Conservation (phyloP, 2,329 filamentous ascomycete species). For the Alternaria hordeiaustralica region DNA sequence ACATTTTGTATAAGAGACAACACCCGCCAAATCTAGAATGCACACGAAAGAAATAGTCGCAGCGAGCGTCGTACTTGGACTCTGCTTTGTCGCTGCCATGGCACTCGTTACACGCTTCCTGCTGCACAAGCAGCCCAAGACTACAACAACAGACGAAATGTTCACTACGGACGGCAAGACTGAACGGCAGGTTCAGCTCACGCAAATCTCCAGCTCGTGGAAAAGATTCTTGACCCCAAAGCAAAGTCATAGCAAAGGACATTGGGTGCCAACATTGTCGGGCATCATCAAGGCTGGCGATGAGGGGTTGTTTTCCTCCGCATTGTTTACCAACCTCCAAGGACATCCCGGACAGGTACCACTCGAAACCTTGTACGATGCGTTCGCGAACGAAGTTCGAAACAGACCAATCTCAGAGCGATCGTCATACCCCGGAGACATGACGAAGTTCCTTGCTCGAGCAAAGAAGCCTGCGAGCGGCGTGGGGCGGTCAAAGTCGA, state of each 20-base stretch:
- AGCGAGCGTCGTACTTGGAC: slow-evolving; percentile 19
- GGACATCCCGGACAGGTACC: slow-evolving; percentile 29
- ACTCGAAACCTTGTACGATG: slow-evolving; percentile 35
- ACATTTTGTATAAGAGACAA: slow-evolving; percentile 27
- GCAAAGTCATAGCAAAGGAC: slow-evolving; percentile 14
- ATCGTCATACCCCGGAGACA: slow-evolving; percentile 29
- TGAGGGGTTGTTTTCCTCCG: slow-evolving; percentile 35
- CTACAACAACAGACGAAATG: slow-evolving; percentile 5
- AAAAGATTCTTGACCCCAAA: slow-evolving; percentile 29
- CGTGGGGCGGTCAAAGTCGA: slow-evolving; percentile 25
- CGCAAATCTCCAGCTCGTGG: slow-evolving; percentile 25
- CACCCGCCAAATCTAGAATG: slow-evolving; percentile 17
- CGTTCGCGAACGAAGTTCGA: slow-evolving; percentile 34
- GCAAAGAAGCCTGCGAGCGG: slow-evolving; percentile 16
- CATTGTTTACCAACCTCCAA: slow-evolving; percentile 33
- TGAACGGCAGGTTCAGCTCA: slow-evolving; percentile 19
- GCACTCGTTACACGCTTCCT: slow-evolving; percentile 38
- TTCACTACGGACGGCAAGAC: slow-evolving; percentile 15
- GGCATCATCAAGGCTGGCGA: slow-evolving; percentile 44
- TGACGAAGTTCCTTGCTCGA: slow-evolving; percentile 31
- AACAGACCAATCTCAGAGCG: slow-evolving; percentile 27
- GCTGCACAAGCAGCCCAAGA: slow-evolving; percentile 33
- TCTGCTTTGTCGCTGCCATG: slow-evolving; percentile 29
- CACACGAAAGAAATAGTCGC: slow-evolving; percentile 23
- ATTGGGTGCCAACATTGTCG: slow-evolving; percentile 37